Evolutionary conservation across 495 filamentous ascomycete genomes (phyloP), one percentile per base, ranked within the genome.

Genomic region (Tetracladium setigerum): DNA sequence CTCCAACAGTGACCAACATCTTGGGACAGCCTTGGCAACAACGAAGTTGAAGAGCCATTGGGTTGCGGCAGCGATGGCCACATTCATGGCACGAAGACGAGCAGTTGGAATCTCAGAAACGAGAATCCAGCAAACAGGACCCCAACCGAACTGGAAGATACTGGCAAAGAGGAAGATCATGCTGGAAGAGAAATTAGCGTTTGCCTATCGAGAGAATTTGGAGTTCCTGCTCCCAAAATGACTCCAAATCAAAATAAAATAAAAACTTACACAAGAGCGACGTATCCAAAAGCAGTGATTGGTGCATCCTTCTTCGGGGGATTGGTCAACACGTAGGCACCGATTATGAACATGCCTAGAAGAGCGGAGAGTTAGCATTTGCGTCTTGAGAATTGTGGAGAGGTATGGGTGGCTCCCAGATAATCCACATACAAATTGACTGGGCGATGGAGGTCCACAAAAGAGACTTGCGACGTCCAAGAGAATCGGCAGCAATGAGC

Each of bases 261-360:
- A n/a, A n/a, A n/a, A n/a, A n/a, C n/a, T n/a, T n/a, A n/a, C n/a
- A 84, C 76, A 4, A 86, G 69, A 0, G 82, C 82, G 43, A 85
- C 65, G 57, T 85, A 85, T 5, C 82, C 82, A 11, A 77, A 73
- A 0, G 71, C 66, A 8, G 77, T 8, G 65, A 52, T 7, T 52
- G 49, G 13, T 5, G 62, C 42, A n/a, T 69, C 57, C n/a, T n/a
- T n/a, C n/a, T n/a, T n/a, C 0, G 84, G 86, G 0, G 83, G 83
- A 14, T 78, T 66, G 52, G 87, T 79, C 44, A 83, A 79, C 7
- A 87, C 71, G 59, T 90, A 86, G 14, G 90, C 66, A 9, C 86
- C 85, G 49, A 90, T 83, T 59, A 89, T 87, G 57, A 86, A 79
- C 84, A 88, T 90, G 1, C 74, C 80, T 67, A n/a, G n/a, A n/a